Conservation (phyloP, 805 yeast species). For the Scheffersomyces spartinae region DNA sequence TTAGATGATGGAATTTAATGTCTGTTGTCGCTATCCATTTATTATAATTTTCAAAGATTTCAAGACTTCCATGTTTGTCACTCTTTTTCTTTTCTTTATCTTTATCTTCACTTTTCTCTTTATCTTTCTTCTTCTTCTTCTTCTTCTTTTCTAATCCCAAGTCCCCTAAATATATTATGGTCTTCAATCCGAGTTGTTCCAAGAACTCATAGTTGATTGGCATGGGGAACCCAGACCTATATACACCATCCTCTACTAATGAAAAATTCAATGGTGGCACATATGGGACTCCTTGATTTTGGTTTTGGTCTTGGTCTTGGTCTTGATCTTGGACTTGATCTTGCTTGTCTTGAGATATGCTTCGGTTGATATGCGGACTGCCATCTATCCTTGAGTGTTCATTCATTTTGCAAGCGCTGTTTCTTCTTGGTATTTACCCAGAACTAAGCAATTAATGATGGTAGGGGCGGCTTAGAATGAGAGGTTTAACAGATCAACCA, state of each 20-base stretch:
- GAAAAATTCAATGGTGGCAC: slow-evolving; percentile 93
- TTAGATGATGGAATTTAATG: slow-evolving; percentile 46
- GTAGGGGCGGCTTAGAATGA: no score
- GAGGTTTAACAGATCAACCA: no score
- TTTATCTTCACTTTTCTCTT: slow-evolving; percentile 3
- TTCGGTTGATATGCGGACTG: no score
- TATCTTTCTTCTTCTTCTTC: slow-evolving; percentile 8
- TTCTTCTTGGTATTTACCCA: no score
- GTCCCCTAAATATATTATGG: slow-evolving; percentile 79
- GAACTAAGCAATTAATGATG: no score
- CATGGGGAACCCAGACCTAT: slow-evolving; percentile 91
- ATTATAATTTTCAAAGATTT: slow-evolving; percentile 43
- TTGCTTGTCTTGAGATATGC: no score
- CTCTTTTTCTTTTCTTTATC: slow-evolving; percentile 4
- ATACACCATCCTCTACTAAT: slow-evolving; percentile 76
- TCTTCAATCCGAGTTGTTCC: slow-evolving; percentile 53
- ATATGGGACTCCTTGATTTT: no score
- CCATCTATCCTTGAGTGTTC: no score
- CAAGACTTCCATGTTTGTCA: slow-evolving; percentile 27
- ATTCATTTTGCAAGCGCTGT: no score
- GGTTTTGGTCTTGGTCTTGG: no score
- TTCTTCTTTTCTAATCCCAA: slow-evolving; percentile 1
- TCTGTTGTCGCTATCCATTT: slow-evolving; percentile 51
- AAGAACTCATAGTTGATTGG: slow-evolving; percentile 75
- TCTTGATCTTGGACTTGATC: no score